Conservation (phyloP, 441 rosid species). For the Melastoma candidum region DNA sequence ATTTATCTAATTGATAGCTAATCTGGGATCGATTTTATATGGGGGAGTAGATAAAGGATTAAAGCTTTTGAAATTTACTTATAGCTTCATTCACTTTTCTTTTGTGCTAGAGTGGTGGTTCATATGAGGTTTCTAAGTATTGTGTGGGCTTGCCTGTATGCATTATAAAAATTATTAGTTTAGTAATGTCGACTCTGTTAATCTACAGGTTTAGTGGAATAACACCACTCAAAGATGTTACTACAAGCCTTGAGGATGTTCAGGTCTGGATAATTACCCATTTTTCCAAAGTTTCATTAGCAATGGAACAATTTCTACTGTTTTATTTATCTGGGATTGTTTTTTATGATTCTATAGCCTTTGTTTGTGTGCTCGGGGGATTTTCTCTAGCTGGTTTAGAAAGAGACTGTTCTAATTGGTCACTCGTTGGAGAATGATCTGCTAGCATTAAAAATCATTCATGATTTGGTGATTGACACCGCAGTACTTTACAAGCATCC, state of each 20-base stretch:
- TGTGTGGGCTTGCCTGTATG: no score
- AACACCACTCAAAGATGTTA: slow-evolving; percentile 60
- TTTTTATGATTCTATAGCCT: slow-evolving; percentile 11
- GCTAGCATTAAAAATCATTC: slow-evolving; percentile 74
- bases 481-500: slow-evolving; percentile 83
- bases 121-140: no score
- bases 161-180: background rate
- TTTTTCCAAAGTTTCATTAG: no score
- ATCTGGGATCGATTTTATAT: no score
- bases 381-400: slow-evolving; percentile 66
- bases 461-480: slow-evolving; percentile 81
- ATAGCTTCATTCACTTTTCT: no score
- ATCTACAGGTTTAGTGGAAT: slow-evolving; percentile 83
- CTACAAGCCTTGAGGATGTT: slow-evolving; percentile 73
- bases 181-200: background rate
- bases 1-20: no score
- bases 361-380: slow-evolving; percentile 52
- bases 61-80: no score
- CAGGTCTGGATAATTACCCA: slow-evolving; percentile 29
- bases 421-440: slow-evolving; percentile 96
- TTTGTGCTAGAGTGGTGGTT: no score
- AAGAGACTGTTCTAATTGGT: slow-evolving; percentile 83
- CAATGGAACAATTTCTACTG: background rate
- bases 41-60: no score
- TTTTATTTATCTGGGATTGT: slow-evolving; percentile 6